Conservation (phyloP, 108 stramenopile genomes). For the Cafeteria roenbergensis region DNA sequence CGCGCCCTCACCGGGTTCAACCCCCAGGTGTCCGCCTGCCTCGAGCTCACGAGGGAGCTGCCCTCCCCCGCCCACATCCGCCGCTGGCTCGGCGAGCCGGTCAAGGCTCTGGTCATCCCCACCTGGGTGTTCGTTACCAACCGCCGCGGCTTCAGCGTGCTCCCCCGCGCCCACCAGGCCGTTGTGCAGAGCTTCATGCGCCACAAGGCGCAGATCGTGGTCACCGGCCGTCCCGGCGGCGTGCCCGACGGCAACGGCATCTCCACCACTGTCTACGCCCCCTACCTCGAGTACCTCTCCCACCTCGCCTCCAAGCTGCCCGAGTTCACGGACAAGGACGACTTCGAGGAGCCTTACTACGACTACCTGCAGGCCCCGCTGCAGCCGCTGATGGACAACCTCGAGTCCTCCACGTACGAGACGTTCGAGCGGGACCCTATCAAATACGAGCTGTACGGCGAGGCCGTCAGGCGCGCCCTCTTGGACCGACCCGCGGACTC, state of each 20-base stretch:
- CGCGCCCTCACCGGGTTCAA: constrained; percentile 38
- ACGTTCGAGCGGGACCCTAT: constrained; percentile 90
- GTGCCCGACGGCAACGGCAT: no score
- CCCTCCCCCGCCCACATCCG: constrained; percentile 20
- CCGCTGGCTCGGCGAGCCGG: constrained; percentile 47
- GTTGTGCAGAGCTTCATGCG: constrained; percentile 20
- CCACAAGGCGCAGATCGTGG: constrained; percentile 26
- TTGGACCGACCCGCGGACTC: constrained; percentile 12
- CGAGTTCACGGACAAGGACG: constrained; percentile 54
- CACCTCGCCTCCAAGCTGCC: constrained; percentile 51
- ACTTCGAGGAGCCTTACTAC: constrained; percentile 57
- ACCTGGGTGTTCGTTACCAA: constrained; percentile 39
- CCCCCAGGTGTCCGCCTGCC: constrained; percentile 22
- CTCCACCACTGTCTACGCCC: constrained; percentile 24
- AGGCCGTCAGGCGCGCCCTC: constrained; percentile 47
- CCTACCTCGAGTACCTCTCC: constrained; percentile 70
- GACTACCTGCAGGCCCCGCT: constrained; percentile 85
- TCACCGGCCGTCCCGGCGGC: constrained; percentile 27
- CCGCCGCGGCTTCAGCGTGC: constrained; percentile 39
- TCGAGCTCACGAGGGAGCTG: constrained; percentile 38
- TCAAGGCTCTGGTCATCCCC: constrained; percentile 32
- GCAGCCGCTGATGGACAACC: constrained; percentile 87
- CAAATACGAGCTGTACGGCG: constrained; percentile 76
- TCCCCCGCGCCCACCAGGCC: constrained; percentile 30
- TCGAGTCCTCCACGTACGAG: constrained; percentile 91